Conservation (phyloP, 1,284 basidiomycete genomes). For the Moesziomyces sp. region DNA sequence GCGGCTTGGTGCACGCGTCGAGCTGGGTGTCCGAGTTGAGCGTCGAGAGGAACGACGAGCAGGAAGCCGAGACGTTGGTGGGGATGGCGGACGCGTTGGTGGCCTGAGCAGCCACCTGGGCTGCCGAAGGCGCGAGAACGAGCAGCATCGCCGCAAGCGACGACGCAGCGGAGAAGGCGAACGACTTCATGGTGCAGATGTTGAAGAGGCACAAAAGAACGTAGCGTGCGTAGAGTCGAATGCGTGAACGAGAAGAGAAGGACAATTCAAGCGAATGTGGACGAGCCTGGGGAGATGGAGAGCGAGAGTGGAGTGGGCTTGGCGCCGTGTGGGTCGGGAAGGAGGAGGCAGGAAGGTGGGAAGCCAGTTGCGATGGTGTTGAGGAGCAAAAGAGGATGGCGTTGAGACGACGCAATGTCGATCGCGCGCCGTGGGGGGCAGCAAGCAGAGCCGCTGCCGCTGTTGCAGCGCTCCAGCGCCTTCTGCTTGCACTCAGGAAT, state of each 20-base stretch:
- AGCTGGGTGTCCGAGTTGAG: conserved; percentile 53
- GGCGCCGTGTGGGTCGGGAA: background rate
- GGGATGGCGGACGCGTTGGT: conserved; percentile 42
- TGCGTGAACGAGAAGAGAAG: background rate
- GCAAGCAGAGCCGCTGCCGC: no score
- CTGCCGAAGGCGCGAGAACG: conserved; percentile 20
- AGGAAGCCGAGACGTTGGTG: conserved; percentile 32
- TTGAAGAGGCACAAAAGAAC: background rate
- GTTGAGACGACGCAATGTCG: no score
- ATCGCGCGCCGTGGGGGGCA: no score
- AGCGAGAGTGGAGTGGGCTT: background rate
- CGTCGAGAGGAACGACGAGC: conserved; percentile 42
- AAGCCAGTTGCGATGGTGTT: background rate
- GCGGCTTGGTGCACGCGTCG: conserved; percentile 51
- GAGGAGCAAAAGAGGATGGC: background rate
- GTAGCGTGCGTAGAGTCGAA: background rate
- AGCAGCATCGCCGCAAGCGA: conserved; percentile 31
- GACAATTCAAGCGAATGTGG: no score
- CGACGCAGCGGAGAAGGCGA: conserved; percentile 21
- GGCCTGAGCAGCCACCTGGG: conserved; percentile 19
- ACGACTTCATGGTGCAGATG: conserved; percentile 26
- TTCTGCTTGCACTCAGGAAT: no score
- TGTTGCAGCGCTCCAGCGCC: no score
- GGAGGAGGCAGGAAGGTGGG: background rate
- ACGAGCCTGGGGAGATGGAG: background rate